A percentile compares a stretch with the other conserved stretches of the same genome.
phyloP scores from a whole-genome alignment of 257 asterid species.

The Solanum pinnatisectum region DNA sequence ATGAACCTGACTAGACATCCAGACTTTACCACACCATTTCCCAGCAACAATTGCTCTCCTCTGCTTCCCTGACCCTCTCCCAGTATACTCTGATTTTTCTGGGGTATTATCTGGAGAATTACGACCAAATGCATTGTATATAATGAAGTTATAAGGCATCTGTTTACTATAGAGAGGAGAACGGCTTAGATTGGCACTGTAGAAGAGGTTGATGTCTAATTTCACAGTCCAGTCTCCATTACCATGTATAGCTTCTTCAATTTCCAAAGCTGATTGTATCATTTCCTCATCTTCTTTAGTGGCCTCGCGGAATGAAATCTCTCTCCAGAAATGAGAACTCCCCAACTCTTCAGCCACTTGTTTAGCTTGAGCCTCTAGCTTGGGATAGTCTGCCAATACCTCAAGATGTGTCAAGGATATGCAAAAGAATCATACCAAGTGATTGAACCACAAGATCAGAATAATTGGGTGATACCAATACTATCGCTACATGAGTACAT shows the following conservation, averaged over 20 bases:
- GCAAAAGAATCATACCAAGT: not conserved
- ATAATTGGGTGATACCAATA: not conserved
- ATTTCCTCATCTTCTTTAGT: constrained; percentile 56
- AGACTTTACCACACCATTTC: constrained; percentile 97
- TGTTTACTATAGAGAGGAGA: constrained; percentile 91
- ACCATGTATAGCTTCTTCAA: constrained; percentile 81
- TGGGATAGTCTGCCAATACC: constrained; percentile 68
- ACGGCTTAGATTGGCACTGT: constrained; percentile 89
- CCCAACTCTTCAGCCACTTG: constrained; percentile 68
- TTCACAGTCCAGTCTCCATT: constrained; percentile 98
- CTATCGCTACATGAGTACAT: not conserved
- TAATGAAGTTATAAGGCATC: constrained; percentile 75
- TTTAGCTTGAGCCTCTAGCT: constrained; percentile 69
- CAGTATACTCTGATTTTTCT: constrained; percentile 22
- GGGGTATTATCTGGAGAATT: constrained; percentile 24
- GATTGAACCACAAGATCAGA: not conserved
- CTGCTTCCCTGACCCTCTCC: constrained; percentile 45
- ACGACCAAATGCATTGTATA: constrained; percentile 81
- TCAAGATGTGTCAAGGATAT: not conserved
- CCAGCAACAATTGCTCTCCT: constrained; percentile 79
- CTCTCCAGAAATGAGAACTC: constrained; percentile 39
- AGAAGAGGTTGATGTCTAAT: constrained; percentile 85
- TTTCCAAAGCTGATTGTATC: constrained; percentile 58
- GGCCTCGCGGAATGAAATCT: constrained; percentile 55
- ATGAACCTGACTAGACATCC: constrained; percentile 95